Evolutionary conservation across 257 asterid species (phyloP), one percentile per base, ranked within the genome.

Genomic region (Marsdenia floribunda): DNA sequence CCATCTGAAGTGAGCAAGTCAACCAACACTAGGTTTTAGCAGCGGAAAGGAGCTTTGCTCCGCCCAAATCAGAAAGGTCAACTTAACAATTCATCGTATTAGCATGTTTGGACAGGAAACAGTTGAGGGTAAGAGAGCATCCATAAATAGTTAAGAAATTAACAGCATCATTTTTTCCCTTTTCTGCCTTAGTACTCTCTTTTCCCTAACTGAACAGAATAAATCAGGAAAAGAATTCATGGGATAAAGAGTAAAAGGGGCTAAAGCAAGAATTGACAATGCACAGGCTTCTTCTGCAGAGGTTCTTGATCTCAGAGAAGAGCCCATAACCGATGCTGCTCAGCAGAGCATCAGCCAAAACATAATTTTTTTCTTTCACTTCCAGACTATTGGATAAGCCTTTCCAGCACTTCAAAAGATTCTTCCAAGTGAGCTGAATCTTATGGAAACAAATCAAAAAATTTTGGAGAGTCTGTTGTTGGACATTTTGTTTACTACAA

Each of bases 391-490:
- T 19, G 33, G 72, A 24, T 26, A 29, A 63, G 16, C 38, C 55
- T 75, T 74, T 50, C 54, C 72, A 37, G 42, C 4, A n/a, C 65
- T 46, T 4, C 2, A 60, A 3, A 69, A 42, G 54, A 33, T 10
- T 58, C 44, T 12, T 12, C 13, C 38, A 11, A 55, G n/a, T n/a
- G n/a, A 26, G 57, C 26, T 21, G 42, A 42, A 71, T 58, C 78
- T 57, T 50, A 11, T 64, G 80, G 80, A 84, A 80, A 85, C 83
- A 78, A 86, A 84, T 80, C 61, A 86, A 87, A 86, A 80, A 88
- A 78, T 87, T 77, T 65, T 80, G 7, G 24, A 77, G 68, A 68
- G 70, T 73, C 22, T 21, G 46, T 70, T 50, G 65, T 64, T 61
- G 59, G 68, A 3, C 33, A 0, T 42, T 54, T 59, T 63, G 66